Conservation (phyloP, 2,329 filamentous ascomycete genomes). For the Teratosphaeria viscida region DNA sequence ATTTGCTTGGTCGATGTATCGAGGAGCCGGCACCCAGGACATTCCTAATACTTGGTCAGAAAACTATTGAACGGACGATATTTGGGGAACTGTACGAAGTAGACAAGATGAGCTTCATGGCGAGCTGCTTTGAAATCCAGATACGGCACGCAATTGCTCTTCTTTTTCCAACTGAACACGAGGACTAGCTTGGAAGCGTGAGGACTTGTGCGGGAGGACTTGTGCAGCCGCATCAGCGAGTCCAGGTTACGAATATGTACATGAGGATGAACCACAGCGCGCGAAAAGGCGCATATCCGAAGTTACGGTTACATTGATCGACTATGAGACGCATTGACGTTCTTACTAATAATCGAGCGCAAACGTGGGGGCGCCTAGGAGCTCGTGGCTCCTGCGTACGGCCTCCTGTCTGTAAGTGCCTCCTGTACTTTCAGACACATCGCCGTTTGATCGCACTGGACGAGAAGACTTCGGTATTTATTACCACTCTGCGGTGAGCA, state of each 20-base stretch:
- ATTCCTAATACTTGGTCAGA: constrained; percentile 45
- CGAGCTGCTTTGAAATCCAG: constrained; percentile 23
- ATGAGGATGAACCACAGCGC: neutral
- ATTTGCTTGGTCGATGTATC: constrained; percentile 64
- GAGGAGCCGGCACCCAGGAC: constrained; percentile 78
- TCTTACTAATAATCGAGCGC: neutral
- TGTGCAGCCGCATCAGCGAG: neutral
- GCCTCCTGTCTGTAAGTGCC: neutral
- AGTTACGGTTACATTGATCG: neutral
- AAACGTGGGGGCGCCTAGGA: neutral
- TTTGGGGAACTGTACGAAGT: constrained; percentile 56
- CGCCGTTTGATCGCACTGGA: too few species aligned
- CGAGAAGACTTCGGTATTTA: too few species aligned
- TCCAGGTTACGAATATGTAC: neutral
- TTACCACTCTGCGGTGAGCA: too few species aligned
- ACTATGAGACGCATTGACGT: neutral
- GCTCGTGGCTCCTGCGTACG: too few species aligned
- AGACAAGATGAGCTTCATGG: constrained; percentile 74
- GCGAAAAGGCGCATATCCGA: neutral
- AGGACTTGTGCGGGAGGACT: neutral
- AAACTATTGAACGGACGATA: neutral
- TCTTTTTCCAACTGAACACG: neutral
- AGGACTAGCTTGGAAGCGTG: neutral
- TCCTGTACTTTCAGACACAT: too few species aligned
- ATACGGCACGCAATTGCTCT: neutral